A percentile compares a stretch with the other conserved stretches of the same genome.
phyloP scores from a whole-genome alignment of 768 basidiomycete genomes.

The Auriscalpium vulgare region DNA sequence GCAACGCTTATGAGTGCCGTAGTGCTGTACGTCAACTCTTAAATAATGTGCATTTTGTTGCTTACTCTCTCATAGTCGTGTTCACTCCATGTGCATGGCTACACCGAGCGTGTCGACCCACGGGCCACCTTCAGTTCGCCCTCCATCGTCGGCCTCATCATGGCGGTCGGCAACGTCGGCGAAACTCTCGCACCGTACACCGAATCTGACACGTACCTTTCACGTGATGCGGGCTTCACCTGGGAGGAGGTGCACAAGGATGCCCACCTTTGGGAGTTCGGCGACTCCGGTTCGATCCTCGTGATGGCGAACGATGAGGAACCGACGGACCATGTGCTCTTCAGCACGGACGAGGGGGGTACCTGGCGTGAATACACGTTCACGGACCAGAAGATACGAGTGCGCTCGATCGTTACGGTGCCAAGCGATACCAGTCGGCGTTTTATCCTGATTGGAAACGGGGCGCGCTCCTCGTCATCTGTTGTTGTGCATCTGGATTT shows the following conservation, averaged over 20 bases:
- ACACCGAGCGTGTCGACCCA: slow-evolving; percentile 86
- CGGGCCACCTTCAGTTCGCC: slow-evolving; percentile 92
- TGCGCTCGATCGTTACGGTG: slow-evolving; percentile 77
- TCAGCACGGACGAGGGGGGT: slow-evolving; percentile 83
- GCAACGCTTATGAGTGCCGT: slow-evolving; percentile 61
- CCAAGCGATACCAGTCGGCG: slow-evolving; percentile 84
- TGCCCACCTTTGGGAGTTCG: slow-evolving; percentile 96
- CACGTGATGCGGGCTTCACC: slow-evolving; percentile 92
- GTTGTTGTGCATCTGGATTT: slow-evolving; percentile 89
- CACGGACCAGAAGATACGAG: slow-evolving; percentile 60
- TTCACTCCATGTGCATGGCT: slow-evolving; percentile 87
- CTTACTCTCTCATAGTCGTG: slow-evolving; percentile 49
- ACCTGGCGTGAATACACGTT: slow-evolving; percentile 88
- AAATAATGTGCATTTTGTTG: neutral
- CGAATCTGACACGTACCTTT: slow-evolving; percentile 92
- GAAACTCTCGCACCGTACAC: slow-evolving; percentile 70
- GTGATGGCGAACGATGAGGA: slow-evolving; percentile 95
- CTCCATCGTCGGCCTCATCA: slow-evolving; percentile 83
- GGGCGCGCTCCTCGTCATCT: slow-evolving; percentile 36
- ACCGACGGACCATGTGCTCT: slow-evolving; percentile 82
- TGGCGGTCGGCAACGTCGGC: slow-evolving; percentile 96
- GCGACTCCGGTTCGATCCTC: slow-evolving; percentile 91
- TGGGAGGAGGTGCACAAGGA: slow-evolving; percentile 99
- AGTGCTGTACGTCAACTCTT: slow-evolving; percentile 43
- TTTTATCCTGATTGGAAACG: slow-evolving; percentile 77